Percentiles rank a stretch among this genome's conserved stretches.
Evolutionary conservation across 2,329 filamentous ascomycete genomes (phyloP).

Genomic region (Curvularia verruculosa): DNA sequence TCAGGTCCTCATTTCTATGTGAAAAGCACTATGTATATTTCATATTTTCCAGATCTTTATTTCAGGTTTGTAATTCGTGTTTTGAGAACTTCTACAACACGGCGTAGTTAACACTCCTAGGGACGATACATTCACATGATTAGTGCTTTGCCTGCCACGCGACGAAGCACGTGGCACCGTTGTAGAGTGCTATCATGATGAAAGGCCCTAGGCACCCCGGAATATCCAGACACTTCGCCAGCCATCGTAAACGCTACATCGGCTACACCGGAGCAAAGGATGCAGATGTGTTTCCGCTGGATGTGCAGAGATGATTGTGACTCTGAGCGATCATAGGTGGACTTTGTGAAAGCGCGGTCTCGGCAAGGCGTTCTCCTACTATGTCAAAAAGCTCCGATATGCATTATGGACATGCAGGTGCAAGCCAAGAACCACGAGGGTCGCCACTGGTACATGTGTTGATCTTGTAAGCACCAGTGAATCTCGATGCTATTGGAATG

Average conservation of each 20-base stretch:
- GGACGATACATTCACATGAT: not conserved
- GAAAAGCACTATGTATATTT: not conserved
- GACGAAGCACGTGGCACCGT: not conserved
- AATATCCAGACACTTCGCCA: not conserved
- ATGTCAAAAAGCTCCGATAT: not conserved
- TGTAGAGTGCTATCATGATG: not conserved
- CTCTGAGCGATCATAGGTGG: not conserved
- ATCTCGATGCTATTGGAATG: not conserved
- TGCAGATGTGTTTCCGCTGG: not conserved
- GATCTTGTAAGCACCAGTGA: not conserved
- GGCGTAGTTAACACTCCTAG: not conserved
- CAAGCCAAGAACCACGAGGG: not conserved
- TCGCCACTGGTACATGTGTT: no score
- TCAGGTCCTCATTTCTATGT: not conserved
- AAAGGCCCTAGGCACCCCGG: not conserved
- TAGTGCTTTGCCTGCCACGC: not conserved
- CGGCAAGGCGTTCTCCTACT: not conserved
- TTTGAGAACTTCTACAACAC: no score
- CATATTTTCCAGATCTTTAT: not conserved
- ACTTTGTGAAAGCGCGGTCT: not conserved
- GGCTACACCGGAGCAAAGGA: no score
- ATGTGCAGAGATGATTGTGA: not conserved
- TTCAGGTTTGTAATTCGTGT: not conserved
- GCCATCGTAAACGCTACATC: not conserved
- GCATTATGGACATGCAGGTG: not conserved